Conservation (phyloP, 169 alveolate genomes). For the Plasmodium coatneyi region DNA sequence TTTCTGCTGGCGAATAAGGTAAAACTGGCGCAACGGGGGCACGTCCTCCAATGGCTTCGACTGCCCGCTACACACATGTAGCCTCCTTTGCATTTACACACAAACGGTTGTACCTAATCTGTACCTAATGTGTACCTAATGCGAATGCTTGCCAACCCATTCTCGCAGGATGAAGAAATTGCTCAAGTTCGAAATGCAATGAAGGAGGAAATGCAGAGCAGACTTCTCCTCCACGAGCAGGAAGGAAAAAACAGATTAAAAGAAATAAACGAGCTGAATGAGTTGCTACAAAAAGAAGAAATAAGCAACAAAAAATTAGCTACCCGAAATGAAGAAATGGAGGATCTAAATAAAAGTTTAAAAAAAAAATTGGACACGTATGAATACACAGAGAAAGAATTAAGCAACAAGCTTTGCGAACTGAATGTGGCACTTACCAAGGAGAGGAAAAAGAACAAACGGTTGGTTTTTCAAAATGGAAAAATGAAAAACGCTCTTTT, state of each 20-base stretch:
- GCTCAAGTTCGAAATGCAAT: not conserved
- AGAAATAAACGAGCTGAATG: conserved; percentile 27
- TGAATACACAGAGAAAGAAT: not conserved
- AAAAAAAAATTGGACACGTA: conserved; percentile 35
- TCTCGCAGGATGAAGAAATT: conserved; percentile 65
- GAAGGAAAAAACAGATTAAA: conserved; percentile 17
- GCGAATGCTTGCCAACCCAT: not conserved
- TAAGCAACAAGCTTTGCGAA: conserved; percentile 18
- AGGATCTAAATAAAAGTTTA: conserved; percentile 19
- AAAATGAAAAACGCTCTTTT: conserved; percentile 33
- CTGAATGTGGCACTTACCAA: conserved; percentile 18
- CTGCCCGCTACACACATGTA: not conserved
- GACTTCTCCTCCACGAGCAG: conserved; percentile 2
- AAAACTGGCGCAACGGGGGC: not conserved
- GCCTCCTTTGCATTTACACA: not conserved
- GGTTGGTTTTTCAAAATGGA: conserved; percentile 29
- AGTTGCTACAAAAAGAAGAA: conserved; percentile 28
- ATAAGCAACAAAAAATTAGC: not conserved
- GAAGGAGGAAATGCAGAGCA: not conserved
- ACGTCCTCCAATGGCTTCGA: not conserved
- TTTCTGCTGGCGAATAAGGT: conserved; percentile 69
- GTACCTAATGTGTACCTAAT: not conserved
- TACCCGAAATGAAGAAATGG: conserved; percentile 11
- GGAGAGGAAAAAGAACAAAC: conserved; percentile 57
- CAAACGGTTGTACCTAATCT: not conserved